Evolutionary conservation across 2,329 filamentous ascomycete genomes (phyloP).

Genomic region (Aspergillus persii): DNA sequence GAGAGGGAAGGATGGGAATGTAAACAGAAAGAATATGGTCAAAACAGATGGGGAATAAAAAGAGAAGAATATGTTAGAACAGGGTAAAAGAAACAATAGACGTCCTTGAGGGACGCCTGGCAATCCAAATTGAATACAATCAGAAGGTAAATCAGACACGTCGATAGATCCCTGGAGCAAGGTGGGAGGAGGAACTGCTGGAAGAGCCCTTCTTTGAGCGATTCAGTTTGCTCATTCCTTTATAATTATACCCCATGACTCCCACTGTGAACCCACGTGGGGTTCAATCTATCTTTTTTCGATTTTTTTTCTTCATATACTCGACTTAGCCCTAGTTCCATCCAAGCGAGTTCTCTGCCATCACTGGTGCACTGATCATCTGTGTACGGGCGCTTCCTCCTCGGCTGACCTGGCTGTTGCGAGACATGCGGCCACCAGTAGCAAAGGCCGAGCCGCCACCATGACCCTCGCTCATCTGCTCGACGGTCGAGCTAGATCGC

Average conservation of each 20-base stretch:
- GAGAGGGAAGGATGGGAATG: background rate
- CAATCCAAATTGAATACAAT: constrained; percentile 21
- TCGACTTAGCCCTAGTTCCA: constrained; percentile 69
- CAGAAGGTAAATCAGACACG: constrained; percentile 22
- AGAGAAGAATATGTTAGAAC: constrained; percentile 25
- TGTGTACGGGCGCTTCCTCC: constrained; percentile 65
- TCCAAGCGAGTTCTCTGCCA: constrained; percentile 89
- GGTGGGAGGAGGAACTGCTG: background rate
- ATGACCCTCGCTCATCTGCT: constrained; percentile 66
- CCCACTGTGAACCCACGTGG: background rate
- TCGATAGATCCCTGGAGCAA: background rate
- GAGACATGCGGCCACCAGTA: constrained; percentile 46
- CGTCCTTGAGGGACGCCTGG: constrained; percentile 11
- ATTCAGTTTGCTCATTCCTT: background rate
- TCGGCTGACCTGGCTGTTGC: constrained; percentile 63
- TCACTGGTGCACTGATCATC: constrained; percentile 84
- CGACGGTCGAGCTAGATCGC: constrained; percentile 68
- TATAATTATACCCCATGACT: background rate
- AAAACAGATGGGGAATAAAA: constrained; percentile 38
- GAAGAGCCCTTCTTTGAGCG: background rate
- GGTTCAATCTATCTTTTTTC: constrained; percentile 5
- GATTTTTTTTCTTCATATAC: constrained; percentile 10
- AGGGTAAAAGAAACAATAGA: constrained; percentile 19
- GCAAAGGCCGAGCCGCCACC: constrained; percentile 39
- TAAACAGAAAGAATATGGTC: constrained; percentile 7